phyloP scores from a whole-genome alignment of 2,329 filamentous ascomycete genomes.

The Cercospora zeae-maydis region DNA sequence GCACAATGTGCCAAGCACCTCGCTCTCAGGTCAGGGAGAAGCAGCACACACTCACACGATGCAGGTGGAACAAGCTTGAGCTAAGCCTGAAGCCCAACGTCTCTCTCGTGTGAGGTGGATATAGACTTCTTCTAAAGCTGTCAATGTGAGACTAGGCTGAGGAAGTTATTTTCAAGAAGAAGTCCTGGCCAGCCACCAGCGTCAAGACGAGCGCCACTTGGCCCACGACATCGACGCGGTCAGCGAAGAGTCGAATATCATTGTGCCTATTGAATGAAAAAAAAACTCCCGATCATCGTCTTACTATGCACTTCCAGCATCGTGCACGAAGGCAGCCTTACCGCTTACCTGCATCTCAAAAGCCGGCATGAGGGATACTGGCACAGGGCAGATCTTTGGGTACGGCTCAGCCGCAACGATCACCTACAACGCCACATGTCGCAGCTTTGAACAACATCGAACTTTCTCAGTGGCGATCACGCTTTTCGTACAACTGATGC shows the following conservation, averaged over 20 bases:
- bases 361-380: background rate
- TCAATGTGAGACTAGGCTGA: background rate
- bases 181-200: background rate
- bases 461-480: background rate
- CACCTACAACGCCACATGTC: conserved; percentile 13
- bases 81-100: background rate
- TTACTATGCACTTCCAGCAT: background rate
- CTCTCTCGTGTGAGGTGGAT: background rate
- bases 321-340: background rate
- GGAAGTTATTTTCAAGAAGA: background rate
- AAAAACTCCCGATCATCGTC: background rate
- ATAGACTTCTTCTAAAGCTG: background rate
- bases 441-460: conserved; percentile 1
- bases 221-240: background rate
- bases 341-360: conserved; percentile 4
- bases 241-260: background rate
- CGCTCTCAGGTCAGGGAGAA: background rate
- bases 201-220: background rate
- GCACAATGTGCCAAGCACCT: background rate
- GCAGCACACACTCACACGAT: background rate
- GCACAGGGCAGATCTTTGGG: conserved; percentile 4
- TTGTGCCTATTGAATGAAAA: background rate
- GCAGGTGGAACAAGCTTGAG: background rate
- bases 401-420: background rate
- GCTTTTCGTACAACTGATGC: background rate